Base-by-base conservation (phyloP, 2,329 filamentous ascomycete species). In the Clonostachys solani region DNA sequence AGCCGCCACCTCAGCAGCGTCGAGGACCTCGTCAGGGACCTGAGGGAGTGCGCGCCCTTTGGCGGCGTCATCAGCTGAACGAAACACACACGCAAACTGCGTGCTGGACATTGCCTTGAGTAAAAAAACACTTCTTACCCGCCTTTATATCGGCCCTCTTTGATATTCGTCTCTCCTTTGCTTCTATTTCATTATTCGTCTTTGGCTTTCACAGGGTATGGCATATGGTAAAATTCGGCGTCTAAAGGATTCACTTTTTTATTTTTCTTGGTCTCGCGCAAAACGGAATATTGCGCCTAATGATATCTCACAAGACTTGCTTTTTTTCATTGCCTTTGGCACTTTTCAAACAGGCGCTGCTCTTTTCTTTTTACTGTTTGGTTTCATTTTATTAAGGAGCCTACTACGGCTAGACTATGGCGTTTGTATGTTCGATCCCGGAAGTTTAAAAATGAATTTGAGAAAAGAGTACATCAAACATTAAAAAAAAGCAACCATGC, bases 11-110 rank as follows among this genome's bases (percentile, higher is more conserved):
- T 95, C 60, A 86, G 78, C 64, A 94, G 87, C 60, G 89, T 95
- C 23, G 87, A 92, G 52, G 89, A 92, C 56, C 75, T 95, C 50
- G 89, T 95, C 46, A 83, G 87, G 62, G 90, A 96, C 65, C 69
- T 96, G 56, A 83, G 85, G 54, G 89, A 89, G 62, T 87, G 83
- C 54, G 84, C 86, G 42, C 86, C 89, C 1, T 90, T 90, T 69
- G 84, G 83, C 6, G 77, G 83, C 6, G 78, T 75, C 6, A 66
- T 81, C 48, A 74, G 69, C 51, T 80, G 50, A 56, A 43, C 36
- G 7, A n/a, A 4, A 38, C 8, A 38, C 36, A n/a, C 36, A 38
- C 15, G 12, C 36, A 18, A 7, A 38, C 17, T 38, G 36, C 36
- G 36, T 18, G 23, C 23, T 29, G 23, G 23, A 29, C 23, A 29